Evolutionary conservation across 1,284 basidiomycete species (phyloP), one percentile per base, ranked within the genome.

Genomic region (Rhodotorula sp.): DNA sequence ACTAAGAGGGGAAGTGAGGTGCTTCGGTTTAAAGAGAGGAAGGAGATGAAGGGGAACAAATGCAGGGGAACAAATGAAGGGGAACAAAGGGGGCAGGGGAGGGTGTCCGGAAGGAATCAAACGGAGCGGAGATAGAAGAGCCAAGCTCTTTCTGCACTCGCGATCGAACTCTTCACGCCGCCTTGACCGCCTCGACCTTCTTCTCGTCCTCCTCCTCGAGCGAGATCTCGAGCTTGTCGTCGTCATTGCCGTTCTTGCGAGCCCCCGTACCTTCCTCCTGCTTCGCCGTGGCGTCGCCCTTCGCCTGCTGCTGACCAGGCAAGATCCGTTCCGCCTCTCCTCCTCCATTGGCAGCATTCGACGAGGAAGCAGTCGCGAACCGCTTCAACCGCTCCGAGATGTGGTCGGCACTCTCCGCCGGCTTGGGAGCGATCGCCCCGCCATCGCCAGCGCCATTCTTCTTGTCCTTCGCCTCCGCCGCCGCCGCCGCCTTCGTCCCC

Each of bases 351-450:
- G 48, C 58, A 18, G 20, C 44, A 42, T 10, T 10, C 15, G 42
- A 33, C 33, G 60, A 37, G 18, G 42, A 63, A 15, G 60, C 62
- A 18, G 60, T 70, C 46, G 70, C 55, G 26, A 77, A 76, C 51
- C 71, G 62, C 65, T 74, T 74, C 67, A 76, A 68, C 37, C 74
- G 37, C 33, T 77, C 77, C 6, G 68, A 68, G 53, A 78, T 67
- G 62, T 73, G 73, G 59, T 69, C 62, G 49, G 61, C 64, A 24
- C 71, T 67, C 69, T 75, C 73, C 26, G 62, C 61, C 22, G 72
- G 75, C 67, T 70, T 74, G 24, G 72, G 70, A 44, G 72, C 69
- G 48, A 72, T 75, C 8, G 56, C 20, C 18, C 54, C 30, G 17
- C 53, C 44, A 29, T 51, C 6, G 24, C 53, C 29, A 42, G 37